Evolutionary conservation across 805 yeast genomes (phyloP), one percentile per base, ranked within the genome.

Genomic region (Debaryomyces maramus): DNA sequence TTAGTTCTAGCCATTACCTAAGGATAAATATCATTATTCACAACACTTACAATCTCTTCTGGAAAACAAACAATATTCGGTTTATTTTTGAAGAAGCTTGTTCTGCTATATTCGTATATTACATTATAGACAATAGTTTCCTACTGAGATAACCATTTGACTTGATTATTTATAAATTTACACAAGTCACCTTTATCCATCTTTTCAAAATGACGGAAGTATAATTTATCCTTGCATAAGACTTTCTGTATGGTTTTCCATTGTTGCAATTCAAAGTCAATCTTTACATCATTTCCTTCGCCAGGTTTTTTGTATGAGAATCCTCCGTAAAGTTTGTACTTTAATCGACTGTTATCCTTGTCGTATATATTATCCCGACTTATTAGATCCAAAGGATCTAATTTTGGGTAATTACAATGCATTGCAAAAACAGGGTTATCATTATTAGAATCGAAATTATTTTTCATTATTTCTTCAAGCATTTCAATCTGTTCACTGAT

Each of bases 341-440:
- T 62, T 29, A 64, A 33, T 22, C 43, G 49, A 24, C 49, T 46
- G 9, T 52, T 44, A 13, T 52, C 56, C 10, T 35, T 31, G 38
- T 65, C 67, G 32, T 42, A 62, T 14, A 65, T 41, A 17, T 58
- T 59, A 1, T 51, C 56, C 30, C 53, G 52, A 2, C 36, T 41
- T 46, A 50, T 46, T 21, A 61, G 50, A 21, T 47, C 50, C 2
- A 55, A 14, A 4, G 69, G 70, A 45, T 65, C 71, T 13, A 64
- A 44, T 40, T 65, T 65, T 5, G 70, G 70, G 39, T 49, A 63
- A 40, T 65, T 65, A 39, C 69, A 63, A 45, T 65, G 70, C 29
- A 65, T 37, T 3, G 65, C 44, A 33, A 62, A 63, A 5, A 62
- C 32, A 0, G 63, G 59, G 16, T 48, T 46, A 2, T 53, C 43